Conservation (phyloP, 2,329 filamentous ascomycete species). For the Calonectria pteridis region DNA sequence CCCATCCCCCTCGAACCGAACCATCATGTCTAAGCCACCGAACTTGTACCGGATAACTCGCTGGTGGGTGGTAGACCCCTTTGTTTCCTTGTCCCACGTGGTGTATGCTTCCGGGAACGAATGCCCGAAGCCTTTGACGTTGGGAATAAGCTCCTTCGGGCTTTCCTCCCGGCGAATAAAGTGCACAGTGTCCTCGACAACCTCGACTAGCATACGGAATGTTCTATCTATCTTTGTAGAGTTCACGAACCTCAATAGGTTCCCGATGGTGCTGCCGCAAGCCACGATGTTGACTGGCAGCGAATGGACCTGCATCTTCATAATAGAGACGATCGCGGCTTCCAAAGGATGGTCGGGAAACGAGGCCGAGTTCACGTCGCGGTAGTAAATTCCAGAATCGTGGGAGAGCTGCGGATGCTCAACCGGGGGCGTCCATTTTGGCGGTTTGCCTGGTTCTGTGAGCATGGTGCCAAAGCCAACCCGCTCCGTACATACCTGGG, state of each 20-base stretch:
- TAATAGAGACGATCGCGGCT: constrained; percentile 59
- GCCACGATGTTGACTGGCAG: constrained; percentile 67
- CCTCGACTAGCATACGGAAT: constrained; percentile 72
- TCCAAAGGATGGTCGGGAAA: constrained; percentile 64
- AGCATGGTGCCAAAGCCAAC: neutral
- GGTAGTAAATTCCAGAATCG: constrained; percentile 64
- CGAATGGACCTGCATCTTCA: constrained; percentile 38
- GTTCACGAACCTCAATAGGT: constrained; percentile 68
- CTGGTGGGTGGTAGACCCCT: constrained; percentile 71
- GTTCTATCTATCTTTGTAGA: constrained; percentile 57
- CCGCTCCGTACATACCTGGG: constrained; percentile 49
- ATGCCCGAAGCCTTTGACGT: constrained; percentile 73
- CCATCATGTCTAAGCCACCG: constrained; percentile 49
- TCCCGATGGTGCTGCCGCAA: constrained; percentile 72
- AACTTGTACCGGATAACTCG: constrained; percentile 71
- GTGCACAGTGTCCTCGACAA: constrained; percentile 69
- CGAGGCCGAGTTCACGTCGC: constrained; percentile 66
- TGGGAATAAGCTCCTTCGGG: constrained; percentile 66
- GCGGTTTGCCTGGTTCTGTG: constrained; percentile 38
- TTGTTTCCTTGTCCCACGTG: constrained; percentile 68
- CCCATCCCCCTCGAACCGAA: constrained; percentile 47
- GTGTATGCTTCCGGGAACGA: constrained; percentile 77
- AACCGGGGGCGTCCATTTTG: constrained; percentile 36
- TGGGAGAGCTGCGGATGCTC: neutral
- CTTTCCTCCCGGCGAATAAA: constrained; percentile 73